Evolutionary conservation across 2,329 filamentous ascomycete genomes (phyloP), one percentile per base, ranked within the genome.

Genomic region (Corinectria fuckeliana): DNA sequence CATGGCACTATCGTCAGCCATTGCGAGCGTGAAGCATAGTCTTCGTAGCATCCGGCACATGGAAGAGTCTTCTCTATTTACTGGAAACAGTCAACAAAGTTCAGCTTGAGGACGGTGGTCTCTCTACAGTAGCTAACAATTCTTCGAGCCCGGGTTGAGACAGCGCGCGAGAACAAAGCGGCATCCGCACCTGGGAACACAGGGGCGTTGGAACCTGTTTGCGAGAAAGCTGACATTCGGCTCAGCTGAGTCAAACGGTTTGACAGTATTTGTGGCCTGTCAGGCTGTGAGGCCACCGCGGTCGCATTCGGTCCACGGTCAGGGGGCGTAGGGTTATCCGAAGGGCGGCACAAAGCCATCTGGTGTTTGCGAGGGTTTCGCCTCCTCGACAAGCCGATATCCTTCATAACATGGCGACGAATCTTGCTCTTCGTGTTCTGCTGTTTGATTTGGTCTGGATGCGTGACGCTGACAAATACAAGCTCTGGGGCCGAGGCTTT

Each of bases 391-490:
- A 51, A 7, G 2, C 57, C 57, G 2, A 62, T 57, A 0, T 38
- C 47, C 13, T 62, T 62, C 60, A 62, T 62, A 2, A 62, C 60
- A 50, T 62, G 60, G 2, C 57, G 44, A 5, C 56, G 47, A 25
- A 62, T 62, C 20, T 49, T 62, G 8, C 23, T 52, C 13, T 44
- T 42, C 3, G 48, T 60, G 5, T 23, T 25, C 6, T 42, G 28
- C 10, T 53, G 25, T 23, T 61, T 61, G 4, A 61, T 57, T 6
- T 62, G 36, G 2, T 57, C 41, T 0, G 51, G 60, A 1, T 50
- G 60, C 4, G 51, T 32, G 23, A 62, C 55, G 11, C 38, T 62
- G 25, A 61, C 57, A 13, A 62, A 62, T 32, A 62, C 28, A 2
- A 61, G 32, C 6, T 61, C 42, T 2, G 14, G 23, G 1, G 20